Evolutionary conservation across 768 basidiomycete genomes (phyloP).

Genomic region (Lentinula aciculospora): DNA sequence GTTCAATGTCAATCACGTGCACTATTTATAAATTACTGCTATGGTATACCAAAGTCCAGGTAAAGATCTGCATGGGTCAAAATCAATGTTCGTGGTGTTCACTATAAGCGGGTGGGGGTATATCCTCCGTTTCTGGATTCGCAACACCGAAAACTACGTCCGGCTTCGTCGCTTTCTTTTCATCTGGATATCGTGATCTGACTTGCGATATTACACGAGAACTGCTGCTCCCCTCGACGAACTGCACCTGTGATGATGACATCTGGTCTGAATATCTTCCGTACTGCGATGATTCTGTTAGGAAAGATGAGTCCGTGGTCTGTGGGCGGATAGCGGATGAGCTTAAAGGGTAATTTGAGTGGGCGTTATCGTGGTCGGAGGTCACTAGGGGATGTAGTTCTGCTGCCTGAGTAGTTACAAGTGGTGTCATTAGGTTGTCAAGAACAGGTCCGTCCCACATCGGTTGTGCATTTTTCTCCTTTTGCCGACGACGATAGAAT

Average conservation of each 20-base stretch:
- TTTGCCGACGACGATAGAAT: neutral
- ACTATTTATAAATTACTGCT: neutral
- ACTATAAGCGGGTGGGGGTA: neutral
- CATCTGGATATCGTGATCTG: neutral
- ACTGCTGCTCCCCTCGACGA: neutral
- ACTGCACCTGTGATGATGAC: neutral
- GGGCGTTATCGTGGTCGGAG: too few species aligned
- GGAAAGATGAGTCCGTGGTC: neutral
- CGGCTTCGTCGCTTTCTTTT: neutral
- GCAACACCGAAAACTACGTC: neutral
- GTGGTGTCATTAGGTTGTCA: neutral
- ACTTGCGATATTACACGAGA: neutral
- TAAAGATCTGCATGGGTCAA: neutral
- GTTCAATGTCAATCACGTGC: too few species aligned
- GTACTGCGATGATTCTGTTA: neutral
- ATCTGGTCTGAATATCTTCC: neutral
- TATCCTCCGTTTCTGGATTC: neutral
- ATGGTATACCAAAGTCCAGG: neutral
- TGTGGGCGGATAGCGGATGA: neutral
- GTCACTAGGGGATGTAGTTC: neutral
- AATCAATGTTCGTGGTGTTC: neutral
- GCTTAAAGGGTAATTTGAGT: neutral
- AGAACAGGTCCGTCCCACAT: conserved; percentile 1
- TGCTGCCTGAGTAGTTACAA: neutral
- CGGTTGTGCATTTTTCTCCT: neutral